A percentile compares a stretch with the other conserved stretches of the same genome.
phyloP scores from a whole-genome alignment of 2,329 filamentous ascomycete genomes.

The Phaeosphaeria sp. region DNA sequence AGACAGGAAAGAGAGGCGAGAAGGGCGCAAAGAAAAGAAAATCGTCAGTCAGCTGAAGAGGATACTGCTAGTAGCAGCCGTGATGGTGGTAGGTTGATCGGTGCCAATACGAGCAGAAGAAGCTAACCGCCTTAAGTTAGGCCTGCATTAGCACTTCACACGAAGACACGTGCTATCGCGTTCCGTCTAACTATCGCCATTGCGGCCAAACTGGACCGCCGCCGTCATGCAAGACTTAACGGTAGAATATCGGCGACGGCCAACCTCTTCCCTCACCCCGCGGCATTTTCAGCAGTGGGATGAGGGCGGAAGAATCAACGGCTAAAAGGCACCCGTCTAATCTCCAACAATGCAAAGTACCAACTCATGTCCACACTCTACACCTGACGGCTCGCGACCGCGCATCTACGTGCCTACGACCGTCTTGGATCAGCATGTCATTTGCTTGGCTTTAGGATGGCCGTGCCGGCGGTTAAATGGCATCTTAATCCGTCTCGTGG shows the following conservation, averaged over 20 bases:
- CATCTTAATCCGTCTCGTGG: constrained; percentile 27
- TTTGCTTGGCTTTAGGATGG: constrained; percentile 27
- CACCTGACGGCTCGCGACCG: constrained; percentile 19
- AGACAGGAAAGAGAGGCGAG: background rate
- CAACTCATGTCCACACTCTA: constrained; percentile 14
- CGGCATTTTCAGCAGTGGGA: constrained; percentile 16
- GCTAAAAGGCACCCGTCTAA: constrained; percentile 34
- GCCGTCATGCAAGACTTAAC: background rate
- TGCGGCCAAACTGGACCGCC: background rate
- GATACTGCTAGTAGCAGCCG: background rate
- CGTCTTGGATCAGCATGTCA: constrained; percentile 22
- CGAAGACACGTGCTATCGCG: constrained; percentile 6
- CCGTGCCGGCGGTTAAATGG: constrained; percentile 45
- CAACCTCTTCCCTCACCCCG: constrained; percentile 28
- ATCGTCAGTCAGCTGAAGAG: background rate
- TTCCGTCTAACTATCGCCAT: background rate
- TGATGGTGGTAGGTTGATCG: background rate
- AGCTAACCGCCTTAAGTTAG: background rate
- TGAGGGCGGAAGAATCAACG: constrained; percentile 40
- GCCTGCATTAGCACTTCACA: background rate
- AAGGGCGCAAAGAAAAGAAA: background rate
- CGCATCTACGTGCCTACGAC: constrained; percentile 21
- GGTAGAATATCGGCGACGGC: constrained; percentile 3
- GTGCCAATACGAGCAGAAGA: background rate
- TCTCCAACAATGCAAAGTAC: constrained; percentile 9